Percentiles rank a stretch among this genome's conserved stretches.
phyloP scores from a whole-genome alignment of 768 basidiomycete species.

The Suillus ampliporus region DNA sequence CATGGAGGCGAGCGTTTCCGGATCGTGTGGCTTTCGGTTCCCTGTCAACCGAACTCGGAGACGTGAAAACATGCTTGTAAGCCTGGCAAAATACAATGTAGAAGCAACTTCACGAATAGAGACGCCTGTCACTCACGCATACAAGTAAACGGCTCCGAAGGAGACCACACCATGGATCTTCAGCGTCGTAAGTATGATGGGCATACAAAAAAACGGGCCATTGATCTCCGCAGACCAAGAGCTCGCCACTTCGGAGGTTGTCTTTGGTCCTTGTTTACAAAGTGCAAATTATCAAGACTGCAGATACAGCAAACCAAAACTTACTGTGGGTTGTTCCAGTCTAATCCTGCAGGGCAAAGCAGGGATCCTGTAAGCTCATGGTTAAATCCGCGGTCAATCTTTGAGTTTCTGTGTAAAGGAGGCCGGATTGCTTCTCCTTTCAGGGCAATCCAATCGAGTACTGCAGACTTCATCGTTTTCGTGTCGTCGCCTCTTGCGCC shows the following conservation, averaged over 20 bases:
- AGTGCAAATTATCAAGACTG: neutral
- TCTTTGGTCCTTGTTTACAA: no score
- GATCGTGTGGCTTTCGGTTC: constrained; percentile 31
- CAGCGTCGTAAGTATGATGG: no score
- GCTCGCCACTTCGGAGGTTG: no score
- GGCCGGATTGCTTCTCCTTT: neutral
- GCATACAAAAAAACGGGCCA: no score
- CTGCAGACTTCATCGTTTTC: neutral
- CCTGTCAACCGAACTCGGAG: constrained; percentile 35
- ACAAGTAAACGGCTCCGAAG: no score
- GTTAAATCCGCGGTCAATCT: neutral
- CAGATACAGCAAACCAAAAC: neutral
- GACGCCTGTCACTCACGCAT: no score
- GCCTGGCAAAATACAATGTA: neutral
- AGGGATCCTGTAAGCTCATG: neutral
- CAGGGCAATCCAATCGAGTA: neutral
- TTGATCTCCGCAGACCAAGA: neutral
- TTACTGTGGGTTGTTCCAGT: neutral
- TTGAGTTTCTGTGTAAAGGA: neutral
- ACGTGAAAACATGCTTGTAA: constrained; percentile 19
- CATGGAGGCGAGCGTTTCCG: constrained; percentile 27
- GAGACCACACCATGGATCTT: no score
- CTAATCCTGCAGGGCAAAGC: neutral
- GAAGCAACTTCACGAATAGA: no score
- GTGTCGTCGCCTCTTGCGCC: neutral